These are phyloP conservation scores for Coniophora puteana DNA, from an alignment of 1,284 basidiomycete species.

Conservation along the genomic window DNA sequence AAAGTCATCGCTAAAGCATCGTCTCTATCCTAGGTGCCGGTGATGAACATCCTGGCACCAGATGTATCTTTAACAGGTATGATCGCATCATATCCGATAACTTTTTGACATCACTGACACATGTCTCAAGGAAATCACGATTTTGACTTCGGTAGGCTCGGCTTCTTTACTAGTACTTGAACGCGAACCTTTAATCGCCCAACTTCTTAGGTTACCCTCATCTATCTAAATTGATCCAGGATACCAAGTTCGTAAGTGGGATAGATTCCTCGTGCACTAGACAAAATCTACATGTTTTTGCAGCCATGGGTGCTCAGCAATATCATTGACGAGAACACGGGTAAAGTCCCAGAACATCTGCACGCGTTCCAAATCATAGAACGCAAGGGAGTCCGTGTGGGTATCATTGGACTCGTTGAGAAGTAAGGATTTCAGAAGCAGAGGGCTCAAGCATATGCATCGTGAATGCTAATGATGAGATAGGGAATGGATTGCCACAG, in stretches of 20 bases:
- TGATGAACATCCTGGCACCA: conserved; percentile 72
- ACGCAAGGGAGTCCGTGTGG: conserved; percentile 56
- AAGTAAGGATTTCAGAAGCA: not conserved
- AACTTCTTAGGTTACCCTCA: conserved; percentile 68
- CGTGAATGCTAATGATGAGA: conserved; percentile 1
- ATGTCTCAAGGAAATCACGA: conserved; percentile 56
- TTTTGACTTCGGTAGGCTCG: conserved; percentile 44
- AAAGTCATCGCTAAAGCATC: not conserved
- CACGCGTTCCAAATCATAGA: conserved; percentile 51
- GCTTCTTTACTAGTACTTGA: not conserved
- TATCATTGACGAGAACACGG: conserved; percentile 49
- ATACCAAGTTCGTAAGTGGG: conserved; percentile 53
- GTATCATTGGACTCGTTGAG: conserved; percentile 64
- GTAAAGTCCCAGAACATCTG: conserved; percentile 44
- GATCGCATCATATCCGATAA: conserved; percentile 11
- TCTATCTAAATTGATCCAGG: conserved; percentile 66
- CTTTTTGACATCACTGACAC: conserved; percentile 6
- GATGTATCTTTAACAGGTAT: conserved; percentile 66
- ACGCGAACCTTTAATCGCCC: conserved; percentile 6
- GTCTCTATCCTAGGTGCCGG: conserved; percentile 63
- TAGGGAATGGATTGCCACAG: conserved; percentile 69
- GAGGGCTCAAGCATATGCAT: not conserved
- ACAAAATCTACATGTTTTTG: conserved; percentile 5
- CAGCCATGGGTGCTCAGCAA: conserved; percentile 61
- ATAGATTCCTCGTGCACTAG: conserved; percentile 10